Base-by-base conservation (phyloP, 768 basidiomycete genomes). In the Rhodotorula diobovata region DNA sequence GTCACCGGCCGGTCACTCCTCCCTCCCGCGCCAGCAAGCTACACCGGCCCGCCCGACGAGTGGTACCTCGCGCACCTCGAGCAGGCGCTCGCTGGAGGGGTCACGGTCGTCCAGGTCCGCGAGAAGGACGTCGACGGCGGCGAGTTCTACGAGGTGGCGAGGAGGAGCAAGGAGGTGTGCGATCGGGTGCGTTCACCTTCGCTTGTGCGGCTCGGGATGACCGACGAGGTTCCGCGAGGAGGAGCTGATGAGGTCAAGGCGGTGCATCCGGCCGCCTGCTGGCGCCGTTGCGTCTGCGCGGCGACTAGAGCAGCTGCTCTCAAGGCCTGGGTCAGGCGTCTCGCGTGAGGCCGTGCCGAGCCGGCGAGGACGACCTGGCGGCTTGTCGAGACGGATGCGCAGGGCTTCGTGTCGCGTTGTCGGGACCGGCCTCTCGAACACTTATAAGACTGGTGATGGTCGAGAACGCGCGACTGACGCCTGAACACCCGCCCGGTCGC, bases 121-220 rank as follows among this genome's bases (percentile, higher is more conserved):
- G 94, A 97, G 80, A 97, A 97, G 80, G 80, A 85, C 20, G 81
- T 85, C 0, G 91, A 93, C 71, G 94, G 92, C 0, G 84, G 85
- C 34, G 90, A 93, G 90, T 93, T 95, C 77, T 84, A 92, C 66
- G 83, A 87, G 67, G 84, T 94, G 67, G 93, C 93, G 0, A 78
- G 78, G 57, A 82, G 83, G 74, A 88, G 87, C 25, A 90, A 93
- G 78, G 82, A 76, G 28, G 80, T 97, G 11, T 93, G 90, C 76
- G 84, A 86, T 73, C 85, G 84, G 72, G 82, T 81, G 67, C 58
- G 80, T 61, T 39, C 6, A 0, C 32, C 18, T 2, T 54, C 28
- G 25, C 48, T 5, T 39, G 15, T 9, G 18, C 14, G 45, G 4
- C 25, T 53, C 34, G 32, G 46, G 53, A 20, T 7, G 35, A 48